A percentile compares a stretch with the other conserved stretches of the same genome.
Evolutionary conservation across 345 rosid genomes (phyloP).

Genomic region (Rhodamnia argentea): DNA sequence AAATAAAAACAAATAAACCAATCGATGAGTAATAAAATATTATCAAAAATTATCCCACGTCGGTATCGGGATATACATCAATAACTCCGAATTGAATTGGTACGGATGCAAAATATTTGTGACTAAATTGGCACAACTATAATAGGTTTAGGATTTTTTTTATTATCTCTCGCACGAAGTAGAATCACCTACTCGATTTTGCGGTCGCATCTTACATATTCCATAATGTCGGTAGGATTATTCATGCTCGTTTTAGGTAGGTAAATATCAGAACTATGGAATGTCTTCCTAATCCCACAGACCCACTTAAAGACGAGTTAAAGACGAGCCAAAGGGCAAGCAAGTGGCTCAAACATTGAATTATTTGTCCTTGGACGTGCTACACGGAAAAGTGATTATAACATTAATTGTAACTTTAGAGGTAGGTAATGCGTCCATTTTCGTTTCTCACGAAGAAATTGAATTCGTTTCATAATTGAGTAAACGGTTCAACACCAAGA

Average conservation of each 20-base stretch:
- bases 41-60: no score
- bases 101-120: no score
- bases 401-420: background rate
- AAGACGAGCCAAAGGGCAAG: background rate
- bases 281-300: background rate
- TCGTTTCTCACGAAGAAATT: background rate
- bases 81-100: no score
- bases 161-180: background rate
- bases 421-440: background rate
- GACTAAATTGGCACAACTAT: no score
- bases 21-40: no score
- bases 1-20: no score
- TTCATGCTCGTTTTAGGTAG: background rate
- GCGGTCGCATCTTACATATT: background rate
- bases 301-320: background rate
- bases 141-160: no score
- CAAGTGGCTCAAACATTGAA: background rate
- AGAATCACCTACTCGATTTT: background rate
- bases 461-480: background rate
- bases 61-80: no score
- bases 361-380: background rate
- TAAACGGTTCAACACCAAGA: background rate
- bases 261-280: background rate
- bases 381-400: fast-evolving
- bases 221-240: background rate